Percentiles rank a stretch among this genome's conserved stretches.
phyloP scores from a whole-genome alignment of 1,139 yeast genomes.

The Candida buenavistaensis region DNA sequence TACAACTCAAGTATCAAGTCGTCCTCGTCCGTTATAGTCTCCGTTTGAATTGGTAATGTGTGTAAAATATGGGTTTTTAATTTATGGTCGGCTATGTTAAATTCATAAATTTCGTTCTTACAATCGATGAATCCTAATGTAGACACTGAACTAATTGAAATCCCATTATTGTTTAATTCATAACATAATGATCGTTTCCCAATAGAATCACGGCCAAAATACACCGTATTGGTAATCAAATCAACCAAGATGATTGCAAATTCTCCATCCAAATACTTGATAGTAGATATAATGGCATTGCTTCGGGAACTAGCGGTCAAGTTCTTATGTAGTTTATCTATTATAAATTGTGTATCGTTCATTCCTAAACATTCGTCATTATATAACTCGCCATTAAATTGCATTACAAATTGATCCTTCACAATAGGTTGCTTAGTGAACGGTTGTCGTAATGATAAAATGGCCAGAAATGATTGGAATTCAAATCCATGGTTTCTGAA shows the following conservation, averaged over 20 bases:
- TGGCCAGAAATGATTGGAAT: constrained; percentile 58
- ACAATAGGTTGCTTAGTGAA: constrained; percentile 66
- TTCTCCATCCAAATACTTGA: constrained; percentile 66
- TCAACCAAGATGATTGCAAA: constrained; percentile 67
- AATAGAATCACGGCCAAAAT: constrained; percentile 80
- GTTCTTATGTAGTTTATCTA: constrained; percentile 19
- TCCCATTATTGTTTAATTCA: constrained; percentile 23
- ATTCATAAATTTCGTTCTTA: constrained; percentile 50
- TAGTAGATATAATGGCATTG: constrained; percentile 33
- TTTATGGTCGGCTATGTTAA: constrained; percentile 23
- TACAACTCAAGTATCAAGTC: constrained; percentile 19
- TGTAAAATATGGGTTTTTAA: constrained; percentile 7
- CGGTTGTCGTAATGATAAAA: constrained; percentile 77
- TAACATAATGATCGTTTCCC: constrained; percentile 80
- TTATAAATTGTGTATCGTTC: constrained; percentile 37
- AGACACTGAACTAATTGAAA: constrained; percentile 52
- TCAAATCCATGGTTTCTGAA: constrained; percentile 13
- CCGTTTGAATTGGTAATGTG: constrained; percentile 5
- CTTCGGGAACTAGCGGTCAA: constrained; percentile 13
- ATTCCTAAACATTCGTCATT: constrained; percentile 46
- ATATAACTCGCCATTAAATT: constrained; percentile 89
- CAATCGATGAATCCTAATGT: constrained; percentile 48
- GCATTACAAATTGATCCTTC: constrained; percentile 39
- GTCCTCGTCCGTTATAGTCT: constrained; percentile 1
- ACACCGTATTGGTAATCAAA: constrained; percentile 33